Evolutionary conservation across 768 basidiomycete genomes (phyloP), one percentile per base, ranked within the genome.

Genomic region (Heimioporus sp.): DNA sequence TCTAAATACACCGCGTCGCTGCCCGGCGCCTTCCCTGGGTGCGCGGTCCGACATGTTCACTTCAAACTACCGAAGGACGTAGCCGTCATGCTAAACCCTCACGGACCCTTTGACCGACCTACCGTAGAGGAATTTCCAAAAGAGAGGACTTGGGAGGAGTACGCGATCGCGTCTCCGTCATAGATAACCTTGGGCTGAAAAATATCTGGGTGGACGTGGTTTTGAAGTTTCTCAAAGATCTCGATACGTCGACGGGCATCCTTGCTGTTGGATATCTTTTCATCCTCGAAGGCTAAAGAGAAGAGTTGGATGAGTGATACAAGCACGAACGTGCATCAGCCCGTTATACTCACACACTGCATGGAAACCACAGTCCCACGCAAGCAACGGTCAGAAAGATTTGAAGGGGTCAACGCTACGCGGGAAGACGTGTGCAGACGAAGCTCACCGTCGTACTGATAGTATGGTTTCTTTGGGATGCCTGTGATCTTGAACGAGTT

Each of bases 111-210:
- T 39, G 11, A 13, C 31, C 4, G 8, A 58, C 70, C 44, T 42
- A 73, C 73, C 34, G 59, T 65, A 0, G 61, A 64, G 2, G 62
- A 51, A 12, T 68, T 68, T 0, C 72, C 67, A 10, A 74, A 61
- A 2, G 67, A 45, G 4, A 77, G 65, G 0, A 35, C 47, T 0
- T 49, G 56, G 0, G 74, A 68, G 0, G 75, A 65, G 35, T 76
- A 82, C 0, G 77, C 59, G 0, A 80, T 73, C 0, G 69, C 67
- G 5, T 67, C 67, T 0, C 79, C 75, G 45, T 82, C 80, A 49
- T 77, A 82, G 5, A 82, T 58, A 4, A 71, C 65, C 13, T 70
- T 72, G 1, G 77, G 77, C 12, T 59, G 68, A 54, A 81, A 81
- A 0, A 71, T 9, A 0, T 47, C 48, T 0, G 78, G 73, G 0